Evolutionary conservation across 2,329 filamentous ascomycete species (phyloP), one percentile per base, ranked within the genome.

Genomic region (Nothopassalora personata): DNA sequence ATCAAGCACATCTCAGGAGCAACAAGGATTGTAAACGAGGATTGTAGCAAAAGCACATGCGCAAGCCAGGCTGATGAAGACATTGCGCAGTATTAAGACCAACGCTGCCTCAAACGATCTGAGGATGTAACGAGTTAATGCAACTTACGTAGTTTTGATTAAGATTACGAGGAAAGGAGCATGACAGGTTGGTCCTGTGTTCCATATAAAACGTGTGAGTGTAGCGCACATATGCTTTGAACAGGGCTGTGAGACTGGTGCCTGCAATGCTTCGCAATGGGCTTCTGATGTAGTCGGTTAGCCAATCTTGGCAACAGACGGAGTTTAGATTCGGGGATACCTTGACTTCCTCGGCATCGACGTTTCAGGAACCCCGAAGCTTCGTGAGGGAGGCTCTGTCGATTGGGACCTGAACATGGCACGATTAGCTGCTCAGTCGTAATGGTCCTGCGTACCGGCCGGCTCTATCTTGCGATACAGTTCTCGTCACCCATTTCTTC

Each of bases 401-500:
- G 31, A 1, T 5, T 34, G 31, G 31, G 7, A 34, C 11, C 31
- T 34, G 31, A 34, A 11, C 2, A 34, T 9, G 4, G 31, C 31
- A 34, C 31, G 31, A 34, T 11, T 11, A 11, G 31, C 31, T 8
- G 31, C 31, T 9, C 2, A 8, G 7, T 2, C 31, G 31, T 34
- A 34, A 34, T 34, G 31, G 31, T 34, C 31, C 31, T 34, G 8
- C 31, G 11, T 11, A 34, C 31, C 7, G 28, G 13, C 8, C 18
- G 46, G 18, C 46, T 3, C 9, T 49, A 27, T 49, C 23, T 30
- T 5, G 46, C 46, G 8, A 49, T 2, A 27, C 28, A 27, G 11
- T 11, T 33, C 33, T 68, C 66, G 11, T 67, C 64, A 10, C 64
- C 79, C 75, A 88, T 81, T 27, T 86, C 83, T 57, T 85, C 80